Conservation (phyloP, 208 protist genomes). For the Vickermania ingenoplastis region DNA sequence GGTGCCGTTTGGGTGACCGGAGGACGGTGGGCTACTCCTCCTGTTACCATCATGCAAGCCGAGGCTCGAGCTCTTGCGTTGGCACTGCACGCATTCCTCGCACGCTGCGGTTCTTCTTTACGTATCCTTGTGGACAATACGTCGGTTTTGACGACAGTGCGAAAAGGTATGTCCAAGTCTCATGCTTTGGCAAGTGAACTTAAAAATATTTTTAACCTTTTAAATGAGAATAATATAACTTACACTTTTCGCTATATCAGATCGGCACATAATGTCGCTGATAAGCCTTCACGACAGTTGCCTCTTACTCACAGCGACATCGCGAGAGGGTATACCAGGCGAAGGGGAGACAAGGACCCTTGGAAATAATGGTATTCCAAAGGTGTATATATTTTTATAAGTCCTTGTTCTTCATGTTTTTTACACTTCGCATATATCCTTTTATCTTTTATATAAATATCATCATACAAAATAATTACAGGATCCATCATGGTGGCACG, state of each 20-base stretch:
- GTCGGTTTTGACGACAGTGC: background rate
- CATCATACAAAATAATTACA: background rate
- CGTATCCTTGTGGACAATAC: slow-evolving; percentile 1
- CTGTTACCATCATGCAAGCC: background rate
- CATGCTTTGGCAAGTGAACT: background rate
- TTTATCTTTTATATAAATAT: background rate
- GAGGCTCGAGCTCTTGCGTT: slow-evolving; percentile 7
- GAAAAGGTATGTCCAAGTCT: background rate
- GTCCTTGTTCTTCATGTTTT: no score
- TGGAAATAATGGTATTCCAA: background rate
- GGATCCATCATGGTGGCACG: background rate
- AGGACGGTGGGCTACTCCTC: background rate
- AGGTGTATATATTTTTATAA: no score
- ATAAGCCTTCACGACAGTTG: background rate
- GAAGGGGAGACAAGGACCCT: background rate
- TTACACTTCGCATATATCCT: background rate
- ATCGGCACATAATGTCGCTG: background rate
- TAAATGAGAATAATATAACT: background rate
- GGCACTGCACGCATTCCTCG: background rate
- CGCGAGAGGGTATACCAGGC: slow-evolving; percentile 1
- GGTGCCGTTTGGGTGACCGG: slow-evolving; percentile 1
- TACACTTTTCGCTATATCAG: background rate
- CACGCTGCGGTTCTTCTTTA: background rate
- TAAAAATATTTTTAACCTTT: background rate
- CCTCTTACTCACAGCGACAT: background rate